Evolutionary conservation across 1,284 basidiomycete genomes (phyloP).

Genomic region (Melanopsichium pennsylvanicum): DNA sequence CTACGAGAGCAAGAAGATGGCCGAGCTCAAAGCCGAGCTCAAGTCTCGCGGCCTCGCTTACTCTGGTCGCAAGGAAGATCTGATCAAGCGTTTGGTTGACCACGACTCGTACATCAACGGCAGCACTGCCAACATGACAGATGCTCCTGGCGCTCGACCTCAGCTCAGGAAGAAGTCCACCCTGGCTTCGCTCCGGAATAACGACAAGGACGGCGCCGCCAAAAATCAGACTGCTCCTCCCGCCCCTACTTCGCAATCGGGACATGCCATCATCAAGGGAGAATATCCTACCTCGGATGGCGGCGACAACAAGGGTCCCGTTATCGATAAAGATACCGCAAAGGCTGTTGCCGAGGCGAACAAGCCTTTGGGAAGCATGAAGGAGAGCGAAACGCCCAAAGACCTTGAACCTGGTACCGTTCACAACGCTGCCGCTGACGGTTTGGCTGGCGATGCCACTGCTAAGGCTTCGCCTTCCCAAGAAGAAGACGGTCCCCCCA

Average conservation of each 20-base stretch:
- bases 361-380: conserved; percentile 46
- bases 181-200: conserved; percentile 41
- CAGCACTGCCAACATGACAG: conserved; percentile 33
- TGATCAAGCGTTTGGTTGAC: conserved; percentile 56
- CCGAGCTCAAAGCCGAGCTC: conserved; percentile 55
- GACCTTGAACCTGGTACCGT: conserved; percentile 50
- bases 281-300: conserved; percentile 7
- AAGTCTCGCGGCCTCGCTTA: conserved; percentile 56
- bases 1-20: conserved; percentile 52
- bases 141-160: conserved; percentile 21
- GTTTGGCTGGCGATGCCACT: conserved; percentile 32
- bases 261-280: conserved; percentile 20
- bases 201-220: conserved; percentile 2
- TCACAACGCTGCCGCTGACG: conserved; percentile 44
- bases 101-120: conserved; percentile 51
- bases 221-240: conserved; percentile 24
- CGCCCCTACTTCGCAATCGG: conserved; percentile 23
- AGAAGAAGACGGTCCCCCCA: conserved; percentile 26
- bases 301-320: conserved; percentile 17
- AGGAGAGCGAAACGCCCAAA: conserved; percentile 42
- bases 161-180: conserved; percentile 51
- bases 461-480: conserved; percentile 34
- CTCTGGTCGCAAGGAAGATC: conserved; percentile 55
- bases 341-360: conserved; percentile 24
- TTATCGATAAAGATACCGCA: conserved; percentile 35